Base-by-base conservation (phyloP, 176 grass and related monocot species). In the Avena sativa region DNA sequence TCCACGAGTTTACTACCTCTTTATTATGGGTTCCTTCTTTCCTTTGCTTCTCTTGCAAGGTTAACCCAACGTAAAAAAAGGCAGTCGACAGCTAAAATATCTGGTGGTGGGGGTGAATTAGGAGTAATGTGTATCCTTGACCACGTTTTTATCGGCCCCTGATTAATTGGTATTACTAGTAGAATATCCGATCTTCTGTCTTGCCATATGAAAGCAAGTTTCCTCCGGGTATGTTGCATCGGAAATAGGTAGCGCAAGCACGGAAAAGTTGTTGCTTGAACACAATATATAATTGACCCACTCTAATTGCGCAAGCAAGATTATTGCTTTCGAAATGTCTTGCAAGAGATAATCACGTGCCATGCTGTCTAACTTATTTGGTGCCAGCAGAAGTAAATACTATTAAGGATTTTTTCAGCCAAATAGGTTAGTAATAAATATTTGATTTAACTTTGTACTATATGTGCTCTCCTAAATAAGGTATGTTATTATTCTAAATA, bases 21-120 rank as follows among this genome's bases (percentile, higher is more conserved):
- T 50, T 32, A 30, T 7, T 2, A 2, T 43, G 40, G 40, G 40
- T 69, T 9, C 8, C 25, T 10, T 62, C 58, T 72, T 5, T 7
- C 34, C 48, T 51, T 77, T 43, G 15, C 70, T 82, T 86, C 77
- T 86, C 83, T 82, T 90, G 38, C 78, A 81, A 81, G 88, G 71
- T 76, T 83, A 79, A 51, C 82, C 30, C 5, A 19, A 13, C 55
- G 67, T 65, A 38, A 64, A 49, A 53, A 82, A 67, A 21, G 8
- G 21, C 12, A 34, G 15, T 62, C 16, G 49, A 38, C 53, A 83
- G 1, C n/a, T 4, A 23, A 13, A 83, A 86, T 80, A 86, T 36
- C 51, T 34, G 76, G 30, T 44, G 76, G 30, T 44, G 43, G 40
- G 0, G 40, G 11, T 20, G 10, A 56, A 28, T 58, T 68, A 61